A percentile compares a stretch with the other conserved stretches of the same genome.
Conservation (phyloP, 2,329 filamentous ascomycete species). For the Davidsoniella eucalypti region DNA sequence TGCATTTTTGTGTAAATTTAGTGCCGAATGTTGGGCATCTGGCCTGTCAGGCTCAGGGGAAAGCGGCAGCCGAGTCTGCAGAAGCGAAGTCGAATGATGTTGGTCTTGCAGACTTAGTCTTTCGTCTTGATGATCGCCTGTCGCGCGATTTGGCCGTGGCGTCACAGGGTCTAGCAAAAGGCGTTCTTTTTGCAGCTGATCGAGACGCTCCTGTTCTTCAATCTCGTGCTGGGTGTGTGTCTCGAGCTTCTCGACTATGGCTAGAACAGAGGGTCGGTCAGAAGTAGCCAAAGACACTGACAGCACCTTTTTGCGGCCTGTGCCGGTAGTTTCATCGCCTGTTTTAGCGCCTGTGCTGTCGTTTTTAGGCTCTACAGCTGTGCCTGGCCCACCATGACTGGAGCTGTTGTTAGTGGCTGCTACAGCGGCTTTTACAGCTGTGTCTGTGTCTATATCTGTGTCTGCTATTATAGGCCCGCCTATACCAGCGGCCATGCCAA, state of each 20-base stretch:
- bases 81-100: neutral
- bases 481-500: neutral
- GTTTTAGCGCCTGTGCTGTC: neutral
- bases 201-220: slow-evolving; percentile 8
- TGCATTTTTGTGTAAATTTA: no score
- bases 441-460: neutral
- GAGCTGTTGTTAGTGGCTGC: neutral
- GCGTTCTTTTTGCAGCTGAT: slow-evolving; percentile 6
- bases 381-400: neutral
- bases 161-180: neutral
- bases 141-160: neutral
- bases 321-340: neutral
- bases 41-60: slow-evolving; percentile 4
- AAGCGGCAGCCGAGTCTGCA: neutral
- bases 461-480: neutral
- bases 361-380: neutral
- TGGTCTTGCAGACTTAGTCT: neutral
- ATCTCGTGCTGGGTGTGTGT: slow-evolving; percentile 9
- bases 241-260: slow-evolving; percentile 10
- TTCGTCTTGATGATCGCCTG: no score
- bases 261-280: slow-evolving; percentile 6
- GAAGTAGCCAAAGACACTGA: slow-evolving; percentile 7
- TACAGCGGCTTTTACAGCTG: neutral
- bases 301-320: slow-evolving; percentile 9
- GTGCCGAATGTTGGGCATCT: neutral